These are phyloP conservation scores for Cinchona pubescens DNA, from an alignment of 257 asterid genomes.

Conservation along the genomic window DNA sequence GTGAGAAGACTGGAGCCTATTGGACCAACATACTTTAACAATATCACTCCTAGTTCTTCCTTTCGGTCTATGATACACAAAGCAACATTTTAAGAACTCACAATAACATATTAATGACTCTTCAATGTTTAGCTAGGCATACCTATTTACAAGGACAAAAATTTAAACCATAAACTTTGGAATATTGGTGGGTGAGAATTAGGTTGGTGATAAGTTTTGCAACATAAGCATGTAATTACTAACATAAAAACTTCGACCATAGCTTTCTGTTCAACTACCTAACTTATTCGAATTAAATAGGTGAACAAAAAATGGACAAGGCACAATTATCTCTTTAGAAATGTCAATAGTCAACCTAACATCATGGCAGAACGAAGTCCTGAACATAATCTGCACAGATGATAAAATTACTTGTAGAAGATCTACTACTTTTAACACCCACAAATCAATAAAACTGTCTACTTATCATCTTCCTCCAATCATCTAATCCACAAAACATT, in stretches of 20 bases:
- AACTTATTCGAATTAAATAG: background rate
- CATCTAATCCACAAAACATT: conserved; percentile 10
- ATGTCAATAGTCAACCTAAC: background rate
- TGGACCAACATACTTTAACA: background rate
- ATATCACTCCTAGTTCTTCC: background rate
- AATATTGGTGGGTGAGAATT: conserved; percentile 8
- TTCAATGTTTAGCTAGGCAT: background rate
- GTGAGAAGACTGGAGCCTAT: too few relatives aligned
- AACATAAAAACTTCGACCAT: background rate
- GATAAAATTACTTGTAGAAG: background rate
- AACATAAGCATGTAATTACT: background rate
- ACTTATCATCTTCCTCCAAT: background rate
- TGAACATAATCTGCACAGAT: background rate
- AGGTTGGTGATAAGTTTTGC: conserved; percentile 3
- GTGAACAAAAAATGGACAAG: background rate
- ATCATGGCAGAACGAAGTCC: background rate
- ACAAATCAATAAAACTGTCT: background rate
- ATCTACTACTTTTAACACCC: background rate
- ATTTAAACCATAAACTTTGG: too few relatives aligned
- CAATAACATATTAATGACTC: background rate
- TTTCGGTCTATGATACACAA: background rate
- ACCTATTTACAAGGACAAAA: background rate
- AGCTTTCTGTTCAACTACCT: conserved; percentile 10
- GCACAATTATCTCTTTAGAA: background rate
- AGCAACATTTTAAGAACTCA: background rate